A percentile compares a stretch with the other conserved stretches of the same genome.
Conservation (phyloP, 148 eudicot genomes). For the Salicornia ramosissima region DNA sequence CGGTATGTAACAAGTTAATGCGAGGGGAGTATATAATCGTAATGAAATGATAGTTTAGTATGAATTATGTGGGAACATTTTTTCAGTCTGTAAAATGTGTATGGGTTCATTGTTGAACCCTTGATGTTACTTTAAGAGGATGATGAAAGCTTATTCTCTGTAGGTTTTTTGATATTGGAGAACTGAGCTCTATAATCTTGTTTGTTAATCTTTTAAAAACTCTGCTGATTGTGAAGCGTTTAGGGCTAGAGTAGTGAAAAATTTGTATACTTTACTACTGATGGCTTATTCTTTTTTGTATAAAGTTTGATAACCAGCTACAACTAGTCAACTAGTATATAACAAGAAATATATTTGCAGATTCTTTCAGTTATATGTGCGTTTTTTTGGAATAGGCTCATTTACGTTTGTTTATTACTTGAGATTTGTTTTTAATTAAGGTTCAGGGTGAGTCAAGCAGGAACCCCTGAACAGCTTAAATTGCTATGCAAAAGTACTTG, state of each 20-base stretch:
- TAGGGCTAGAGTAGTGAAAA: neutral
- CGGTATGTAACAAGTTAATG: constrained; percentile 8
- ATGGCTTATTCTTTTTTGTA: constrained; percentile 1
- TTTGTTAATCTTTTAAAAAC: too few species aligned
- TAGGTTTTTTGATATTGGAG: constrained; percentile 7
- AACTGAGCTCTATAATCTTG: neutral
- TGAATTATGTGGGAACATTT: neutral
- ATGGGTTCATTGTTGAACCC: neutral
- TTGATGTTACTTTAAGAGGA: neutral
- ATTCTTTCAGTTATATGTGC: too few species aligned
- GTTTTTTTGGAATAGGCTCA: too few species aligned
- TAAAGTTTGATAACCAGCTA: neutral
- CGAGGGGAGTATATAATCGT: neutral
- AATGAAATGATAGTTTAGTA: neutral
- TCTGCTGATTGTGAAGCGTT: neutral
- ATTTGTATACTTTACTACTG: neutral
- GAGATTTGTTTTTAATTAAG: too few species aligned
- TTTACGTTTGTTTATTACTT: too few species aligned
- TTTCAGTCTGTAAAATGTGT: neutral
- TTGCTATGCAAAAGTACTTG: too few species aligned
- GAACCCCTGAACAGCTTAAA: too few species aligned
- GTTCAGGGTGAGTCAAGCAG: too few species aligned
- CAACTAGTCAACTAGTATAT: neutral
- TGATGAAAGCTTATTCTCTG: constrained; percentile 5
- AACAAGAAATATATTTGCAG: too few species aligned